Base-by-base conservation (phyloP, 2,329 filamentous ascomycete genomes). In the Aspergillus fischeri region DNA sequence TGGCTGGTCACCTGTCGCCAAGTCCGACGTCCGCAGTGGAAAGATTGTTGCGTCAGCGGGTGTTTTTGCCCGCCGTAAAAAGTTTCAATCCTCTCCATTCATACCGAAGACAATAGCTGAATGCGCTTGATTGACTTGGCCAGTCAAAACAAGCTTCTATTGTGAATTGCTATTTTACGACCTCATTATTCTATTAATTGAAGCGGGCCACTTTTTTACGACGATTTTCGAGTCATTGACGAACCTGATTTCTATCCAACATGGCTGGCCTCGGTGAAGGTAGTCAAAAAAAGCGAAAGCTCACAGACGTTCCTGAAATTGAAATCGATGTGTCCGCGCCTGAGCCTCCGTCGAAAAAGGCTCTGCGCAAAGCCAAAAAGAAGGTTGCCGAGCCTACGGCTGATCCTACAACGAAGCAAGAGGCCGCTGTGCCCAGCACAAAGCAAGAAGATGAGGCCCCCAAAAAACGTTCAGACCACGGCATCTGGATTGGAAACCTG, bases 401-500 rank as follows among this genome's bases (percentile, higher is more conserved):
- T 11, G 59, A 66, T 51, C 41, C 64, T 27, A 65, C 66, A 27
- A 65, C 69, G 10, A 77, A 79, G 55, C 68, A 70, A 4, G 74
- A 65, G 65, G 71, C 63, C 66, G 76, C 64, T 10, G 60, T 61
- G 20, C 49, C 56, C 5, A 49, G 54, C 41, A 60, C 70, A 35
- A 67, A 60, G 67, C 69, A 51, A 61, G 61, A 53, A 17, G 32
- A 63, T n/a, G 61, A 53, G 14, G 32, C 62, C n/a, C 51, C 74
- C 48, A 67, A 69, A 11, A 73, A 76, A 54, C 87, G 91, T 58
- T 94, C 91, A 9, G 86, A 90, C 20, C 86, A 91, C 74, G 91
- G 92, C 60, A 85, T 99, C 63, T 99, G 94, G 94, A 90, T 99
- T 66, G 94, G 95, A 67, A 99, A 99, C 75, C 77, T 99, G 61